A percentile compares a stretch with the other conserved stretches of the same genome.
Evolutionary conservation across 805 yeast genomes (phyloP).

Genomic region (Tetrapisispora namnaoensis): DNA sequence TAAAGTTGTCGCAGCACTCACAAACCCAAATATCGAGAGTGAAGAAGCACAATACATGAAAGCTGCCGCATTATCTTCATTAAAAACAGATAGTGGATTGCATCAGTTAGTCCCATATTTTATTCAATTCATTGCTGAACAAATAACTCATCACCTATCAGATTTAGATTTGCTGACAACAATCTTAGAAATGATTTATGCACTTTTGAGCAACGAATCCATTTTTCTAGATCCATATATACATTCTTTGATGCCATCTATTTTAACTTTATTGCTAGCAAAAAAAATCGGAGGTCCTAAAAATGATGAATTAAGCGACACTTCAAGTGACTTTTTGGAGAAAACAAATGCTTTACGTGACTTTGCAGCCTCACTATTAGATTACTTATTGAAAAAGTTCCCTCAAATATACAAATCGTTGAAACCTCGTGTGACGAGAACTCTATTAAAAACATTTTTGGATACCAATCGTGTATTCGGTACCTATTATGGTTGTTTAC

Average conservation of each 20-base stretch:
- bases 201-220: constrained; percentile 71
- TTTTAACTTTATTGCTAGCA: constrained; percentile 79
- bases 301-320: constrained; percentile 20
- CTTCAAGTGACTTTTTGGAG: constrained; percentile 29
- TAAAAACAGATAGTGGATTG: constrained; percentile 87
- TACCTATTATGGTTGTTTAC: constrained; percentile 84
- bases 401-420: constrained; percentile 82
- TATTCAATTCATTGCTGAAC: constrained; percentile 92
- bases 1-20: constrained; percentile 71
- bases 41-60: constrained; percentile 36
- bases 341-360: constrained; percentile 60
- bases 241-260: constrained; percentile 95
- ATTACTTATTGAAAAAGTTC: constrained; percentile 66
- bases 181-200: constrained; percentile 81
- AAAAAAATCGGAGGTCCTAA: constrained; percentile 63
- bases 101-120: constrained; percentile 96
- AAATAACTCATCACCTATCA: constrained; percentile 77
- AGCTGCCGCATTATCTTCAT: constrained; percentile 73
- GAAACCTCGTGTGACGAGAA: constrained; percentile 89
- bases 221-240: constrained; percentile 90
- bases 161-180: constrained; percentile 62
- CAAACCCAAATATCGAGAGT: constrained; percentile 41
- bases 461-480: constrained; percentile 78
- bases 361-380: constrained; percentile 74
- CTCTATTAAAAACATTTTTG: constrained; percentile 80